A percentile compares a stretch with the other conserved stretches of the same genome.
Conservation (phyloP, 2,329 filamentous ascomycete genomes). For the Lasiodiplodia sp. region DNA sequence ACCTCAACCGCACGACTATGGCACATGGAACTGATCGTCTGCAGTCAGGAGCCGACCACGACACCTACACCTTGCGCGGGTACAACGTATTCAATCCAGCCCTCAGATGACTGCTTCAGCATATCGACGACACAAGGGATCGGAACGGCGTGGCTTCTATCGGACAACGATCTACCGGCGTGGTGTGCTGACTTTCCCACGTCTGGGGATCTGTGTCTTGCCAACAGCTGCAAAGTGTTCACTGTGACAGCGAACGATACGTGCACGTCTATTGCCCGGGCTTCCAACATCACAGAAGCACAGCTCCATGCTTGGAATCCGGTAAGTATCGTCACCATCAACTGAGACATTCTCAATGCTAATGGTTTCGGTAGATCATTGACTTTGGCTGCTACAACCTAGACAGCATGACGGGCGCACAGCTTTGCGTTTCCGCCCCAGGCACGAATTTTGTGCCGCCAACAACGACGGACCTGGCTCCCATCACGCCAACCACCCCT, state of each 20-base stretch:
- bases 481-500: not conserved
- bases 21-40: not conserved
- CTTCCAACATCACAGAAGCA: not conserved
- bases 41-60: not conserved
- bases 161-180: not conserved
- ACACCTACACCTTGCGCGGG: constrained; percentile 1
- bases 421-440: not conserved
- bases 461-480: not conserved
- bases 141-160: not conserved
- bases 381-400: constrained; percentile 11
- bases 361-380: not conserved
- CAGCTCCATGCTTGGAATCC: constrained; percentile 14
- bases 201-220: not conserved
- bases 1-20: too few relatives aligned
- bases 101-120: constrained; percentile 4
- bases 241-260: not conserved
- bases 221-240: not conserved
- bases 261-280: constrained; percentile 1
- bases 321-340: not conserved
- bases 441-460: not conserved
- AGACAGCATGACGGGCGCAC: not conserved
- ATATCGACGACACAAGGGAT: not conserved
- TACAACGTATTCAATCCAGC: not conserved
- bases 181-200: not conserved
- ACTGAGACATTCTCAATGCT: not conserved